A percentile compares a stretch with the other conserved stretches of the same genome.
Conservation (phyloP, 371 early-diverging fungal genomes). For the Paraphysoderma sedebokerense region DNA sequence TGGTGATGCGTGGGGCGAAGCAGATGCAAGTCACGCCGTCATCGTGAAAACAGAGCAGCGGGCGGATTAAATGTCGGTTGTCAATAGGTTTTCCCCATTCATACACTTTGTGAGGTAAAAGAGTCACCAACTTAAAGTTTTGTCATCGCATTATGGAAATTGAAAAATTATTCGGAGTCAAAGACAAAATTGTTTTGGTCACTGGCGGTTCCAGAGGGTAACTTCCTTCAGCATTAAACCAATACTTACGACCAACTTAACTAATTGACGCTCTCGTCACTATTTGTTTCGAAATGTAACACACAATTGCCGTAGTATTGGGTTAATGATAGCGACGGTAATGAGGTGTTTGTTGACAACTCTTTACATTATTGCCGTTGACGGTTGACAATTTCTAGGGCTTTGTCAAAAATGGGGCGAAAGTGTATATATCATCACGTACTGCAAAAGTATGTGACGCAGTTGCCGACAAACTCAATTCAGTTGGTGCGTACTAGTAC, state of each 20-base stretch:
- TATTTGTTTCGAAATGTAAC: not conserved
- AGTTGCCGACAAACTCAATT: conserved; percentile 6
- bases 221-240: not conserved
- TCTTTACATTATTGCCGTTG: too few species aligned
- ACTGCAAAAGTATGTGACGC: conserved; percentile 37
- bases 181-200: conserved; percentile 74
- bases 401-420: conserved; percentile 53
- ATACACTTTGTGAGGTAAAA: too few species aligned
- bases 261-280: not conserved
- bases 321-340: conserved; percentile 48
- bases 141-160: conserved; percentile 24
- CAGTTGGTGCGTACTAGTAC: not conserved
- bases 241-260: not conserved
- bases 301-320: conserved; percentile 34
- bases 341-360: too few species aligned
- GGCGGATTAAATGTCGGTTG: too few species aligned
- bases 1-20: too few species aligned
- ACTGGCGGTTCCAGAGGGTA: conserved; percentile 76
- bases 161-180: conserved; percentile 48
- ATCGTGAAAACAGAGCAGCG: too few species aligned
- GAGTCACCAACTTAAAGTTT: too few species aligned
- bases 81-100: too few species aligned
- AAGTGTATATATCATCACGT: conserved; percentile 56
- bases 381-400: too few species aligned
- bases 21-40: too few species aligned